Evolutionary conservation across 2,329 filamentous ascomycete species (phyloP).

Genomic region (Septoria petroselini): DNA sequence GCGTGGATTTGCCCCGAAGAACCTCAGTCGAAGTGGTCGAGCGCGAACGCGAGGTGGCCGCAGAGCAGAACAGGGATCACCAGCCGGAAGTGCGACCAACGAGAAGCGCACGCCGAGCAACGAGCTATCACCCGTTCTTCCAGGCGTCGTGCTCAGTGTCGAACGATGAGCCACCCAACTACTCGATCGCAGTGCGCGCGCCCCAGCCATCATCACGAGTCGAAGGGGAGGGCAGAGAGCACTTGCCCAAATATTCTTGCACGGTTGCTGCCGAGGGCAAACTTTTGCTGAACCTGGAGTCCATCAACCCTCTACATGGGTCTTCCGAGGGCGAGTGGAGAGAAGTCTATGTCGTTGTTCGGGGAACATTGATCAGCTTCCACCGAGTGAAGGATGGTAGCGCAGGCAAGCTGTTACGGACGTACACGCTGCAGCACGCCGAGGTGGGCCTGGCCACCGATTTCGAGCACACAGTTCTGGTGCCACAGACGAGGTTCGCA

Average conservation of each 20-base stretch:
- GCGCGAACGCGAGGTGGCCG: background rate
- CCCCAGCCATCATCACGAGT: conserved; percentile 17
- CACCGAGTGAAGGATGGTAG: conserved; percentile 58
- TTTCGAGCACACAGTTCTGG: conserved; percentile 57
- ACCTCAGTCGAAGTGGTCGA: background rate
- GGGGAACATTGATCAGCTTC: conserved; percentile 66
- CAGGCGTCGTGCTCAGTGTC: conserved; percentile 34
- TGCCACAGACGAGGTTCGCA: conserved; percentile 47
- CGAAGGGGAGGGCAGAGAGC: conserved; percentile 26
- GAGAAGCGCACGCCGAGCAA: conserved; percentile 26
- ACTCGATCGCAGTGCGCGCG: conserved; percentile 28
- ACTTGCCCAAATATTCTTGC: conserved; percentile 37
- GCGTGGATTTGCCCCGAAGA: conserved; percentile 6
- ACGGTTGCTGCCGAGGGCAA: conserved; percentile 35
- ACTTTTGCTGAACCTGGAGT: conserved; percentile 36
- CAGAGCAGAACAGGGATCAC: conserved; percentile 3
- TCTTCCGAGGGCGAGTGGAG: conserved; percentile 36
- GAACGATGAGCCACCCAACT: conserved; percentile 36
- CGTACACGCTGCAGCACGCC: conserved; percentile 71
- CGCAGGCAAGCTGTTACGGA: conserved; percentile 59
- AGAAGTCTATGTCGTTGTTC: conserved; percentile 58
- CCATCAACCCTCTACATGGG: conserved; percentile 34
- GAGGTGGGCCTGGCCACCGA: conserved; percentile 72
- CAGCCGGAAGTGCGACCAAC: conserved; percentile 10
- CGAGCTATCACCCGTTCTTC: conserved; percentile 39